These are phyloP conservation scores for Stygiomarasmius scandens DNA, from an alignment of 1,284 basidiomycete genomes.

Conservation along the genomic window DNA sequence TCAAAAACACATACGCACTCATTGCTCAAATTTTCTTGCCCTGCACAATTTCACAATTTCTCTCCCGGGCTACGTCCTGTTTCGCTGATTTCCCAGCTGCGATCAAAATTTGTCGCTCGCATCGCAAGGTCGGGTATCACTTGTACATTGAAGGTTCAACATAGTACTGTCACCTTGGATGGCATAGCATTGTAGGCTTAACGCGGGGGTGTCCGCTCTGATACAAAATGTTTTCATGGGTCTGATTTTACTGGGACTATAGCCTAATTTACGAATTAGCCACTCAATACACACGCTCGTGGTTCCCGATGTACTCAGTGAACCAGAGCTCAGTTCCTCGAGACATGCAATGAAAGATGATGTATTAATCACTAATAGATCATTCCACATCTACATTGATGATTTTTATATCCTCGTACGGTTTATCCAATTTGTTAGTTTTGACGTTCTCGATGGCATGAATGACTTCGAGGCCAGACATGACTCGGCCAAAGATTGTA, in stretches of 20 bases:
- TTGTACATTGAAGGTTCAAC: slow-evolving; percentile 24
- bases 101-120: slow-evolving; percentile 23
- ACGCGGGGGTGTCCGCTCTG: too few species aligned
- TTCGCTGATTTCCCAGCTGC: slow-evolving; percentile 3
- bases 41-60: slow-evolving; percentile 9
- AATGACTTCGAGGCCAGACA: slow-evolving; percentile 83
- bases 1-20: background rate
- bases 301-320: too few species aligned
- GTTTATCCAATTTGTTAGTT: slow-evolving; percentile 83
- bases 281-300: too few species aligned
- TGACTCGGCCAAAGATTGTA: slow-evolving; percentile 88
- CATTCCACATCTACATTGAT: slow-evolving; percentile 71
- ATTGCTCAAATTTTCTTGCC: slow-evolving; percentile 24
- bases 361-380: too few species aligned
- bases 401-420: slow-evolving; percentile 90
- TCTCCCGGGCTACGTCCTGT: background rate
- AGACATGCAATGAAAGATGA: too few species aligned
- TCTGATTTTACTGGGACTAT: too few species aligned
- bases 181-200: slow-evolving; percentile 40
- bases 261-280: too few species aligned
- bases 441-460: slow-evolving; percentile 82
- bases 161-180: slow-evolving; percentile 36
- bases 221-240: too few species aligned
- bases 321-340: too few species aligned
- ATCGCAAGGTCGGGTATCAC: slow-evolving; percentile 19